Percentiles rank a stretch among this genome's conserved stretches.
These are phyloP conservation scores for Elaeis oleifera DNA, from an alignment of 202 grass and related monocot species.

Conservation along the genomic window DNA sequence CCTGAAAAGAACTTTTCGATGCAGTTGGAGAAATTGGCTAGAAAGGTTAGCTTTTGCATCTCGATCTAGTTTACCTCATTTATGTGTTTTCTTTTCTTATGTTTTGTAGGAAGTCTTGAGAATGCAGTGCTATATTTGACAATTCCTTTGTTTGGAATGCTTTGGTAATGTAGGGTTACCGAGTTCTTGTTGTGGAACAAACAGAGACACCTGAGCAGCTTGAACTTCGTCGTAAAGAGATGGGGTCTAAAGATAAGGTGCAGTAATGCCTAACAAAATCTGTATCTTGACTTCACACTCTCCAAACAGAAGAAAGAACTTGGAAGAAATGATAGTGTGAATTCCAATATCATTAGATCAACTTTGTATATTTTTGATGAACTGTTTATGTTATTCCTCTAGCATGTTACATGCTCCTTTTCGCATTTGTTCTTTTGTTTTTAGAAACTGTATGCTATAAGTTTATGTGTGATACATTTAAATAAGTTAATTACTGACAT, in stretches of 20 bases:
- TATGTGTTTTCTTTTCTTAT: neutral
- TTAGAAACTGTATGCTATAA: too few species aligned
- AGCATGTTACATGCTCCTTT: too few species aligned
- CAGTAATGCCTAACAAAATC: neutral
- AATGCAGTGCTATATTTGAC: too few species aligned
- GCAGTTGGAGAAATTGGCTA: slow-evolving; percentile 91
- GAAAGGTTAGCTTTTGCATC: slow-evolving; percentile 47
- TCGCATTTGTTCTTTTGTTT: too few species aligned
- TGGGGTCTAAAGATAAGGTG: slow-evolving; percentile 94
- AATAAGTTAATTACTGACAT: slow-evolving; percentile 13
- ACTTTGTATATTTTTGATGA: neutral
- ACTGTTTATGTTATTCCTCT: too few species aligned
- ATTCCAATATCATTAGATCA: too few species aligned
- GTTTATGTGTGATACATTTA: neutral
- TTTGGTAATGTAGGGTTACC: slow-evolving; percentile 42
- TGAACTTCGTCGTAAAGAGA: slow-evolving; percentile 71
- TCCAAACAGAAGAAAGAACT: too few species aligned
- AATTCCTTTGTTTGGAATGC: too few species aligned
- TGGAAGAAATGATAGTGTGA: too few species aligned
- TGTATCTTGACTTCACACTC: too few species aligned
- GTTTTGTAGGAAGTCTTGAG: neutral
- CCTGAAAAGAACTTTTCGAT: slow-evolving; percentile 87
- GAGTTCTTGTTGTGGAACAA: slow-evolving; percentile 91
- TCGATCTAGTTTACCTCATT: slow-evolving; percentile 8
- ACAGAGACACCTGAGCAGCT: slow-evolving; percentile 91